Base-by-base conservation (phyloP, 2,329 filamentous ascomycete genomes). In the Metarhizium robertsii region DNA sequence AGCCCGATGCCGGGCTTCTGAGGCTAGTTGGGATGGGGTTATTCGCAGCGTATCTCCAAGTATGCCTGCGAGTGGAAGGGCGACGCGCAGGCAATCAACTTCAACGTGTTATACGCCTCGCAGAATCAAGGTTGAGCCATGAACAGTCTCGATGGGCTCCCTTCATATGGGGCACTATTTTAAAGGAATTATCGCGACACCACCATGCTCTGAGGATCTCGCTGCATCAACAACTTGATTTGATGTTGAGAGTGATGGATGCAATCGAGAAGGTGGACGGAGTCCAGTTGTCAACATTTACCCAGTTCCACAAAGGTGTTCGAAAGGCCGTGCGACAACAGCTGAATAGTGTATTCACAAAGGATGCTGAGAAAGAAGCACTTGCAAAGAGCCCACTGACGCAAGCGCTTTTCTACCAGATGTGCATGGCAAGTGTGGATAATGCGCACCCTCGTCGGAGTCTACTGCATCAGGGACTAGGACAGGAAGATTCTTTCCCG, bases 41-140 rank as follows among this genome's bases (percentile, higher is more conserved):
- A 1, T 75, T 85, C 55, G 68, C 69, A 6, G 76, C 79, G 3
- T 84, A 80, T 61, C 71, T 86, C 13, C 61, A 65, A 32, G 59
- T 61, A 16, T 65, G 67, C 47, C 59, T 62, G 7, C 64, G 62
- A 29, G 53, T 53, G 30, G 61, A 62, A 25, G 61, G 60, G 6
- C 55, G 57, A 11, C 58, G 52, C 29, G 56, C 59, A 10, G 61
- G 61, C 42, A 62, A 59, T 38, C 63, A 67, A 34, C 57, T 72
- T 53, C 56, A 63, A 53, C 65, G 68, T n/a, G 67, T 66, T 14
- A 66, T 72, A 49, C 60, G 59, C 10, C 55, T 72, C 42, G 60
- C 65, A 18, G 61, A 65, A 34, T 49, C 61, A 16, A 66, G 67
- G 10, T 56, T 70, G 13, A 58, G 55, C 0, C 42, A 56, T 3